Percentiles rank a stretch among this genome's conserved stretches.
phyloP scores from a whole-genome alignment of 805 yeast genomes.

The Jamesozyma jinghongensis region DNA sequence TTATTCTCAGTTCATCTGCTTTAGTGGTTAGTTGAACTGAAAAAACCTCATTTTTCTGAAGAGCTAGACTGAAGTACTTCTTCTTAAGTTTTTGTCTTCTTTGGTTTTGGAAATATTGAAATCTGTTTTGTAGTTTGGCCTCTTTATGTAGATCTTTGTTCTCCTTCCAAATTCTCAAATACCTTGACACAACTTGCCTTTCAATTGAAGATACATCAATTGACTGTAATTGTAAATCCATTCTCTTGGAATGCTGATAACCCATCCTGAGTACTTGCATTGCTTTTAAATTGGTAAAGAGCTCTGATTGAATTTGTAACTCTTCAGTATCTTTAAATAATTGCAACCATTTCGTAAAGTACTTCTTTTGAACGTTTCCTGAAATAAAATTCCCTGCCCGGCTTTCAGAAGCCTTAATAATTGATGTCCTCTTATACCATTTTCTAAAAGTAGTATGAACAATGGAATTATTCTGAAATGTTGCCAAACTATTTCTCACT shows the following conservation, averaged over 20 bases:
- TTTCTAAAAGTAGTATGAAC: neutral
- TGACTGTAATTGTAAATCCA: neutral
- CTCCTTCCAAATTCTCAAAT: neutral
- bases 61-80: neutral
- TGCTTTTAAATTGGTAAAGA: neutral
- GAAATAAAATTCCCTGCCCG: neutral
- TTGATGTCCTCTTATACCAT: neutral
- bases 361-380: neutral
- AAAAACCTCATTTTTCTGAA: neutral
- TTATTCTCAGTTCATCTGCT: neutral
- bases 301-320: neutral
- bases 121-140: neutral
- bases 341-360: neutral
- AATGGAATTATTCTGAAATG: neutral
- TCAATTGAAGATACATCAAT: neutral
- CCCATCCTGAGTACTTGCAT: neutral
- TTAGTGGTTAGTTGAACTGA: neutral
- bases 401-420: neutral
- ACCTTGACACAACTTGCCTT: neutral
- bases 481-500: neutral
- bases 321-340: neutral
- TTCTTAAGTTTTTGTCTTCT: neutral
- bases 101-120: neutral
- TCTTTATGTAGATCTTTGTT: neutral
- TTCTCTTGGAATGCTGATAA: neutral